Evolutionary conservation across 2,329 filamentous ascomycete genomes (phyloP), one percentile per base, ranked within the genome.

Genomic region (Cordyceps cicadae): DNA sequence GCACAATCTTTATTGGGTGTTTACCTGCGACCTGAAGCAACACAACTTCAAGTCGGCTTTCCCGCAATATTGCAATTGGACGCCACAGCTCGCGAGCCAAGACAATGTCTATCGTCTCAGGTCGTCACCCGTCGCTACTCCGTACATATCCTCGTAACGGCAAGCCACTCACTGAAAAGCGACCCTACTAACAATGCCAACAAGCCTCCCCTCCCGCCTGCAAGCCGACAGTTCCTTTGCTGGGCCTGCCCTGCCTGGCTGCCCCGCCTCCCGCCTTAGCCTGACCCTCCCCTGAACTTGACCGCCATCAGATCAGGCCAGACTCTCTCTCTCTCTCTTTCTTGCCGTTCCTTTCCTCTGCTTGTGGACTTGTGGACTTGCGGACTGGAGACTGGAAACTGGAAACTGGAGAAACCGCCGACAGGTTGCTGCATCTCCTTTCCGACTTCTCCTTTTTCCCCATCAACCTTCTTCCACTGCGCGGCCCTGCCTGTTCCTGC

Each of bases 291-390:
- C 57, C 56, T 59, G 56, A 58, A 58, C 57, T 61, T 61, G 59
- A 61, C 59, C 59, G 59, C 59, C 59, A 61, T 61, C 59, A 53
- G 46, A 53, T 56, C 43, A 49, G 56, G 15, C 34, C 37, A 46
- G 49, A 59, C 14, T 14, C 29, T 48, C 14, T 14, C 29, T 48
- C 24, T 24, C 24, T 4, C 24, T 24, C 24, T 24, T 24, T 24
- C 24, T 4, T 24, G 24, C 3, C 24, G 2, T 24, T 24, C 24
- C 24, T 24, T 24, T 24, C 49, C 29, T 48, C 7, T 51, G 15
- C 54, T 56, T 48, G 54, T 15, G 17, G 3, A 29, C 29, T 29
- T 29, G 4, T 4, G 24, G 24, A 24, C 24, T 24, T 24, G 24
- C 24, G 3, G 24, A 24, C 24, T 24, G 24, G 24, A 24, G 24